Evolutionary conservation across 495 filamentous ascomycete genomes (phyloP), one percentile per base, ranked within the genome.

Genomic region (Amphirosellinia nigrospora): DNA sequence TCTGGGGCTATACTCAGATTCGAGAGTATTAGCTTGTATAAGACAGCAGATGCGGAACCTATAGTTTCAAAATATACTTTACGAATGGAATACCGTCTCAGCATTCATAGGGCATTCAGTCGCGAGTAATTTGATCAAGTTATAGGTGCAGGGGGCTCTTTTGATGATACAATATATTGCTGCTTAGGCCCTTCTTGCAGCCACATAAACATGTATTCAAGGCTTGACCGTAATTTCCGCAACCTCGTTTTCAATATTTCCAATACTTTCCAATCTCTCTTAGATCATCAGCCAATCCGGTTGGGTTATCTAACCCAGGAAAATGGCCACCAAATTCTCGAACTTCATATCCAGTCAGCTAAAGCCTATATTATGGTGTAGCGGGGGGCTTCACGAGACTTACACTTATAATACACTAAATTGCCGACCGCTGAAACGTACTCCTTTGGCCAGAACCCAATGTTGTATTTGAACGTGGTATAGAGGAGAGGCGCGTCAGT

Each of bases 291-390:
- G 67, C 41, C 32, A 73, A 55, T 3, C 68, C 73, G 45, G 50
- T 15, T 3, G 76, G 76, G n/a, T 71, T 70, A 30, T 77, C 76
- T 21, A 77, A 46, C 0, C 61, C 76, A 4, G 74, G 64, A 59
- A 77, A 78, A 67, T 75, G 71, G 15, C 76, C 76, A 4, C 74
- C 74, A 28, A 70, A 52, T 13, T 77, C 71, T 50, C 66, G 69
- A 34, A 73, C 76, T 78, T 45, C 16, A 41, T 5, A 46, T 32
- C 45, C 23, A 9, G 21, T 52, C n/a, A 43, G 16, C 26, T 10
- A 30, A 34, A 34, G 23, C 16, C 59, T 11, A 28, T 6, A 26
- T 16, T 23, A 34, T 8, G 21, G n/a, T n/a, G 36, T 7, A 21
- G 15, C 10, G n/a, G n/a, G 7, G 11, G 16, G 28, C 16, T 9